These are phyloP conservation scores for Diplodia scrobiculata DNA, from an alignment of 2,329 filamentous ascomycete genomes.

Conservation along the genomic window DNA sequence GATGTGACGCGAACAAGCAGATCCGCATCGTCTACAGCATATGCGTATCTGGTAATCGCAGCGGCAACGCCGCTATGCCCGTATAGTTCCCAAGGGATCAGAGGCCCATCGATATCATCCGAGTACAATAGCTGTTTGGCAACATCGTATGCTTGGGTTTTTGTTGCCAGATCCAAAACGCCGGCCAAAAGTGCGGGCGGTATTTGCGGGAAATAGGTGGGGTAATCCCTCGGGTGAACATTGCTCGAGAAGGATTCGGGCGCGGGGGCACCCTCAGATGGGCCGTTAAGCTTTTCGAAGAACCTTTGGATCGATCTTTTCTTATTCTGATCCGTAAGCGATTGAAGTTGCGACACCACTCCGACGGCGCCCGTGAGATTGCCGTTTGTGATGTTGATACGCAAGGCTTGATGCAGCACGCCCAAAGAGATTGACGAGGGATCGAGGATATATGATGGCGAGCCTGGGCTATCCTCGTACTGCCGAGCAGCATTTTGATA, in stretches of 20 bases:
- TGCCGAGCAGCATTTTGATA: slow-evolving; percentile 42
- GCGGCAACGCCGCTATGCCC: slow-evolving; percentile 53
- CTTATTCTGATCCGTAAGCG: slow-evolving; percentile 50
- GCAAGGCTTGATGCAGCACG: slow-evolving; percentile 49
- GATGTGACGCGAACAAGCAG: slow-evolving; percentile 37
- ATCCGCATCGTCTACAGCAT: slow-evolving; percentile 50
- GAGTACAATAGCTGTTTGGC: slow-evolving; percentile 58
- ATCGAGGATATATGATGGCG: slow-evolving; percentile 49
- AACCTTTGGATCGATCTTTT: slow-evolving; percentile 47
- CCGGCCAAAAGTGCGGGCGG: slow-evolving; percentile 53
- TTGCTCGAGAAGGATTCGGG: slow-evolving; percentile 39
- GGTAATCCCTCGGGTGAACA: slow-evolving; percentile 41
- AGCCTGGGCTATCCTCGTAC: slow-evolving; percentile 28
- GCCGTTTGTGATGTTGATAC: slow-evolving; percentile 45
- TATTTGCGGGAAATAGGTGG: slow-evolving; percentile 50
- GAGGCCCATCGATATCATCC: slow-evolving; percentile 57
- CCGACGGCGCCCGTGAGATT: slow-evolving; percentile 45
- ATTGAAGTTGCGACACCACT: slow-evolving; percentile 45
- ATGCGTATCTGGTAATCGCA: slow-evolving; percentile 58
- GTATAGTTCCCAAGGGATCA: slow-evolving; percentile 53
- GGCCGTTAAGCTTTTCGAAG: slow-evolving; percentile 42
- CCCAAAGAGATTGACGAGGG: slow-evolving; percentile 49
- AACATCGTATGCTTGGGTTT: slow-evolving; percentile 52
- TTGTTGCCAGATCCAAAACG: slow-evolving; percentile 55
- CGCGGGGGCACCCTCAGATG: slow-evolving; percentile 18